Conservation (phyloP, 768 basidiomycete species). For the Holtermanniella nyarrowii region DNA sequence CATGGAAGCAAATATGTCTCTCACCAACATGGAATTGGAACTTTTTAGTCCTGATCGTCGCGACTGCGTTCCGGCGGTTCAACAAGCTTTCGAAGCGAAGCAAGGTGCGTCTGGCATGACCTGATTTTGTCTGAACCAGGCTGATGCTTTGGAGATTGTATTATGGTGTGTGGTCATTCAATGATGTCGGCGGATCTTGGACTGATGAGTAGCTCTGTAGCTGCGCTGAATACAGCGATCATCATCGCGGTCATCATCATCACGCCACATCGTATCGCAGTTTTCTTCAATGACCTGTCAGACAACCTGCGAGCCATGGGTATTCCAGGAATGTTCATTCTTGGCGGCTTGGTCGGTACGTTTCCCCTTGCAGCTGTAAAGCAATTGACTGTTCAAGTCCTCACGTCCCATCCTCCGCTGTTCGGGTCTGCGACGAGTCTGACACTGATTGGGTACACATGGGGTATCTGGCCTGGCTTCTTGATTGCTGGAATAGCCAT, state of each 20-base stretch:
- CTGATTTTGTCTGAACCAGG: too few species aligned
- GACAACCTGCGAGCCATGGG: conserved; percentile 24
- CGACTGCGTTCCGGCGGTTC: not conserved
- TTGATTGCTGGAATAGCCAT: conserved; percentile 23
- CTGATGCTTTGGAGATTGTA: too few species aligned
- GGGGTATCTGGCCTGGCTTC: conserved; percentile 35
- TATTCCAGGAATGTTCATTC: conserved; percentile 23
- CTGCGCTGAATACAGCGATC: not conserved
- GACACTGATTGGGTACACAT: conserved; percentile 39
- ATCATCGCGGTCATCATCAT: conserved; percentile 33
- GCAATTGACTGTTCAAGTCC: conserved; percentile 12
- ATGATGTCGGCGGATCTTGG: too few species aligned
- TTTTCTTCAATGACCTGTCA: conserved; percentile 29
- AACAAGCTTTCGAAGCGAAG: not conserved
- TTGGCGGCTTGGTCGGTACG: conserved; percentile 28
- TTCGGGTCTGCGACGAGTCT: conserved; percentile 36
- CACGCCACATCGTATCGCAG: conserved; percentile 31
- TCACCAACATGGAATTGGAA: not conserved
- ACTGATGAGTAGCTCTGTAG: not conserved
- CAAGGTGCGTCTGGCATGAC: not conserved
- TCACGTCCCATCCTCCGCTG: conserved; percentile 38
- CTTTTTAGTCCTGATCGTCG: not conserved
- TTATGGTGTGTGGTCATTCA: too few species aligned
- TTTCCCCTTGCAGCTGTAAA: not conserved
- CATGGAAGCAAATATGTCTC: not conserved